These are phyloP conservation scores for Backusella parvicylindrica DNA, from an alignment of 192 early-diverging fungal genomes.

Conservation along the genomic window DNA sequence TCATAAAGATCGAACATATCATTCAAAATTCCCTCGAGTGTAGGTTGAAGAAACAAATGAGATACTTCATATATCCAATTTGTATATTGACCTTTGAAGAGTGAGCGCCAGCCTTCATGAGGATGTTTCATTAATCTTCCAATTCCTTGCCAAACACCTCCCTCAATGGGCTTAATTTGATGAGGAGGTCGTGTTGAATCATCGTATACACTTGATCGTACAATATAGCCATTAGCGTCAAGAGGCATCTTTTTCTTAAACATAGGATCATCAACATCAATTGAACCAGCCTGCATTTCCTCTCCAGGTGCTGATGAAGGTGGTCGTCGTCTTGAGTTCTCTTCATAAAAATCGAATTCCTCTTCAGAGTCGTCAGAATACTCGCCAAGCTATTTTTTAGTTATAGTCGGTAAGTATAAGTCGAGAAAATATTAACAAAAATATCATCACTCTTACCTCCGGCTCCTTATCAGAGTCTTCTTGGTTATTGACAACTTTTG, in stretches of 20 bases:
- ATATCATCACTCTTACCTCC: slow-evolving; percentile 28
- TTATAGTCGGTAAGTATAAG: neutral
- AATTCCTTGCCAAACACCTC: slow-evolving; percentile 57
- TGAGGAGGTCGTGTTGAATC: slow-evolving; percentile 56
- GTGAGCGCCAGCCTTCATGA: slow-evolving; percentile 57
- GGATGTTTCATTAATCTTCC: slow-evolving; percentile 52
- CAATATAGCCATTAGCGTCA: slow-evolving; percentile 64
- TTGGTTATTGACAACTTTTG: slow-evolving; percentile 16
- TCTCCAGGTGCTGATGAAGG: slow-evolving; percentile 19
- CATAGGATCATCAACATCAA: slow-evolving; percentile 43
- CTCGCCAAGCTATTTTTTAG: slow-evolving; percentile 17
- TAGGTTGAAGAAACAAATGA: slow-evolving; percentile 76
- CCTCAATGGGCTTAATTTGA: slow-evolving; percentile 57
- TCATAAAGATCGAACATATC: slow-evolving; percentile 92
- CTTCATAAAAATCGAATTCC: slow-evolving; percentile 22
- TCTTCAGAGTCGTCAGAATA: slow-evolving; percentile 29
- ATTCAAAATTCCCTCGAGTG: slow-evolving; percentile 83
- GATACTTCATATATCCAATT: slow-evolving; percentile 74
- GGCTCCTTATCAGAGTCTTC: slow-evolving; percentile 21
- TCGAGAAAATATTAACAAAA: neutral
- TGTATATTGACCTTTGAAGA: slow-evolving; percentile 69
- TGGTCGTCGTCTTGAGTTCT: neutral
- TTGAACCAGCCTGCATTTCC: slow-evolving; percentile 19
- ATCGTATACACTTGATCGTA: slow-evolving; percentile 46
- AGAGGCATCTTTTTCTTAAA: slow-evolving; percentile 40